These are phyloP conservation scores for Rhodotorula paludigena DNA, from an alignment of 768 basidiomycete species.

Conservation along the genomic window DNA sequence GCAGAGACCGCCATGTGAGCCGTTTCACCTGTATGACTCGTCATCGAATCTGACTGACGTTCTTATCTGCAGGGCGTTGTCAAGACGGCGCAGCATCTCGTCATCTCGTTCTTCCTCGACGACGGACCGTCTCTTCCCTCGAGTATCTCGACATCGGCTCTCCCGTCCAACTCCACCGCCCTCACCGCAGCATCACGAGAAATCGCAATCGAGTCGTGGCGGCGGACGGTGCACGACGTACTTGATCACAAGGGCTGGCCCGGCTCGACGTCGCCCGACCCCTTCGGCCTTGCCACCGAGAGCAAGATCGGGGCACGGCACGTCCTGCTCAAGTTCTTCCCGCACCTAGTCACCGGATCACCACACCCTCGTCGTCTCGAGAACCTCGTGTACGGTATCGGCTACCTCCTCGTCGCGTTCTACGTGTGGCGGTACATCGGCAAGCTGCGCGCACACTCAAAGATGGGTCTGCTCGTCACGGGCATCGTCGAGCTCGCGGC, in stretches of 20 bases:
- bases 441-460: constrained; percentile 60
- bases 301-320: not conserved
- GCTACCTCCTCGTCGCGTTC: constrained; percentile 68
- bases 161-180: constrained; percentile 46
- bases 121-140: constrained; percentile 53
- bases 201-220: constrained; percentile 47
- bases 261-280: not conserved
- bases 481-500: constrained; percentile 88
- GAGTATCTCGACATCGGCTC: constrained; percentile 45
- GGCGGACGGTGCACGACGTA: constrained; percentile 19
- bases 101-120: constrained; percentile 75
- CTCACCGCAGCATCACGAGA: constrained; percentile 45
- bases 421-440: constrained; percentile 73
- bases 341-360: constrained; percentile 26
- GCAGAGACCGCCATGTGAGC: constrained; percentile 31
- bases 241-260: constrained; percentile 10
- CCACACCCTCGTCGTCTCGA: constrained; percentile 52
- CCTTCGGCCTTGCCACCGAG: constrained; percentile 15
- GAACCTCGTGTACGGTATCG: constrained; percentile 56
- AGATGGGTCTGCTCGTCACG: constrained; percentile 85
- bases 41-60: not conserved
- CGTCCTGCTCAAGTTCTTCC: constrained; percentile 40
- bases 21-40: too few species aligned
- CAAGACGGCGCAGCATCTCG: constrained; percentile 59
- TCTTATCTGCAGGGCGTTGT: constrained; percentile 47